Percentiles rank a stretch among this genome's conserved stretches.
phyloP scores from a whole-genome alignment of 2,329 filamentous ascomycete species.

The Canariomyces notabilis region DNA sequence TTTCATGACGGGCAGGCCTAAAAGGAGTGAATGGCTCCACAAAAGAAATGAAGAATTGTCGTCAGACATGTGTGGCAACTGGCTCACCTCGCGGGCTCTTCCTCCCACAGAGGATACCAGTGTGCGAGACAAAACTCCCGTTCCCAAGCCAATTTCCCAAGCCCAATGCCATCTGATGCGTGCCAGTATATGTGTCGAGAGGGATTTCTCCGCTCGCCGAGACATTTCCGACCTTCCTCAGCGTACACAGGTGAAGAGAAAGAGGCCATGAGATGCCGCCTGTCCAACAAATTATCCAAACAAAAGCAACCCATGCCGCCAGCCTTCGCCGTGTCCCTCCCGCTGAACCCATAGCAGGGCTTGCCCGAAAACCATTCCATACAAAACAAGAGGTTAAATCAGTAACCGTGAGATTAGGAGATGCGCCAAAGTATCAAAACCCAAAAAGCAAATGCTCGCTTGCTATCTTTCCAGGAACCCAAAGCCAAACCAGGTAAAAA shows the following conservation, averaged over 20 bases:
- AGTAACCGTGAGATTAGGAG: constrained; percentile 23
- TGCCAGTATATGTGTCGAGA: constrained; percentile 13
- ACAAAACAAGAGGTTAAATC: constrained; percentile 25
- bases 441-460: constrained; percentile 35
- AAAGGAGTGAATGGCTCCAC: constrained; percentile 9
- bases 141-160: constrained; percentile 11
- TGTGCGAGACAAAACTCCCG: constrained; percentile 2
- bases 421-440: constrained; percentile 26
- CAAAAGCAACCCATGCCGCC: constrained; percentile 16
- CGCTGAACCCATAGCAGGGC: constrained; percentile 23
- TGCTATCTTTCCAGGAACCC: constrained; percentile 23
- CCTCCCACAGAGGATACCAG: constrained; percentile 14
- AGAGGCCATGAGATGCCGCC: constrained; percentile 10
- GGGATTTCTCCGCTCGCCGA: constrained; percentile 21
- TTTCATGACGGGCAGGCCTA: not conserved
- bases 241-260: constrained; percentile 17
- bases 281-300: constrained; percentile 7
- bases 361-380: constrained; percentile 18
- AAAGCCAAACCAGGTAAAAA: constrained; percentile 17
- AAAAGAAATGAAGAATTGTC: constrained; percentile 15
- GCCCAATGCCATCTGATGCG: constrained; percentile 9
- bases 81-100: constrained; percentile 16
- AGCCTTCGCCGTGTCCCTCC: constrained; percentile 20
- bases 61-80: constrained; percentile 16
- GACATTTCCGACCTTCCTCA: constrained; percentile 8